Base-by-base conservation (phyloP, 352 stramenopile species). In the Phytopythium cucurbitacearum region DNA sequence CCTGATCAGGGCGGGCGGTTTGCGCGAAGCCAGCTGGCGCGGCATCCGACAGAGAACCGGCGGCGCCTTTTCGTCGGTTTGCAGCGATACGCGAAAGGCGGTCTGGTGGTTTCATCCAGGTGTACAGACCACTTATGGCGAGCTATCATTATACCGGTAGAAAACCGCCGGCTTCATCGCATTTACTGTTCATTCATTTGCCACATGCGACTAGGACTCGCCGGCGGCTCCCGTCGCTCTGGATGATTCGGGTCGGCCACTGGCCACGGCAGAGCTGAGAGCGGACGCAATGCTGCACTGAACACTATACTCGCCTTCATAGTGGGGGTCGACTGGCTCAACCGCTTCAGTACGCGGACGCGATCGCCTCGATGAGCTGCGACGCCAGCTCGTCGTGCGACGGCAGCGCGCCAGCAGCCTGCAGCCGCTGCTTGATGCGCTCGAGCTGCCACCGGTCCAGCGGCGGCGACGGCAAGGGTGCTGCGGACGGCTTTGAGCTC, bases 311-410 rank as follows among this genome's bases (percentile, higher is more conserved):
- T 28, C 40, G 40, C 40, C 15, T 45, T 9, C 13, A 32, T 9
- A 16, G n/a, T 5, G 8, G 9, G 8, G 35, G 3, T 3, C 5
- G 13, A 5, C 38, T 32, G 42, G 47, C 47, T 43, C 21, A 28
- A 28, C 21, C 38, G 38, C 44, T 37, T 60, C 16, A 77, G 52
- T 78, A 86, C 21, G 67, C 56, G 1, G 67, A 55, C 5, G 65
- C 64, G 47, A 86, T 79, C 5, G 73, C 56, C 36, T 71, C 69
- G 48, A 89, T 70, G 49, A 87, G 46, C 32, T 54, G 71, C 7
- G 76, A 85, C 5, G 76, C 60, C 4, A 89, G 58, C 48, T 89
- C 79, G 53, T 89, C 79, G 43, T 87, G 76, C 8, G 54, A 76
- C 10, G 74, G 76, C 16, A 87, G 57, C 46, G 77, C 68, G 7